Evolutionary conservation across 2,329 filamentous ascomycete species (phyloP).

Genomic region (Parasarocladium wereldwijsianum): DNA sequence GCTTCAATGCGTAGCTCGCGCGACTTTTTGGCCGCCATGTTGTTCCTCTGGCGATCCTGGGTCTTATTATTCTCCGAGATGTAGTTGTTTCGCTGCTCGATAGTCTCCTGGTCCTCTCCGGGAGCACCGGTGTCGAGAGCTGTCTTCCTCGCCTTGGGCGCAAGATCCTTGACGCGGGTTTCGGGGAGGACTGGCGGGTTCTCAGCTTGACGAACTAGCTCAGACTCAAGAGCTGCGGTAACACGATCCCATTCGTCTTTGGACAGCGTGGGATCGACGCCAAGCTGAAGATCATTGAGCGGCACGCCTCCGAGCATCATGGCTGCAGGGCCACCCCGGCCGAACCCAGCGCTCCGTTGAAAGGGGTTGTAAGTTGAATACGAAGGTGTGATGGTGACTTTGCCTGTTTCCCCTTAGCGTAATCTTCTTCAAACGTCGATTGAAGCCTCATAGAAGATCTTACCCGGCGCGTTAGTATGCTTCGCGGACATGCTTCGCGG

Average conservation of each 20-base stretch:
- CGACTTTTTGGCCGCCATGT: slow-evolving; percentile 21
- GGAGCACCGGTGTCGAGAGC: slow-evolving; percentile 8
- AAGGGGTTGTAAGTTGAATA: too few species aligned
- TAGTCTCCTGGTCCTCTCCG: slow-evolving; percentile 3
- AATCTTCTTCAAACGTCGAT: too few species aligned
- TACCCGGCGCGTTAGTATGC: too few species aligned
- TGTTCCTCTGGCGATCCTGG: slow-evolving; percentile 19
- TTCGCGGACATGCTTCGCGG: too few species aligned
- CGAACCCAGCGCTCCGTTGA: too few species aligned
- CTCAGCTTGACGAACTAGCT: slow-evolving; percentile 10
- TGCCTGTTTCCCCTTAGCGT: too few species aligned
- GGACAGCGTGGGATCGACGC: slow-evolving; percentile 8
- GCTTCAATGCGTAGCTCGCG: slow-evolving; percentile 16
- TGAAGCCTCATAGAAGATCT: too few species aligned
- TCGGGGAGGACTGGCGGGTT: slow-evolving; percentile 15
- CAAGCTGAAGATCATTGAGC: slow-evolving; percentile 10
- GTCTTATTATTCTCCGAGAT: slow-evolving; percentile 12
- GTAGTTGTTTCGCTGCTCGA: slow-evolving; percentile 12
- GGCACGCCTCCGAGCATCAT: slow-evolving; percentile 7
- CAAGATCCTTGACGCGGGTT: slow-evolving; percentile 11
- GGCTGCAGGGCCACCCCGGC: not conserved
- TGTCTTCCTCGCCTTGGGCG: slow-evolving; percentile 12
- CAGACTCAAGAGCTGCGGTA: slow-evolving; percentile 8
- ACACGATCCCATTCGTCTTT: slow-evolving; percentile 10
- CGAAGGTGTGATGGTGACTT: too few species aligned